Conservation (phyloP, 192 early-diverging fungal species). For the Mortierella hygrophila region DNA sequence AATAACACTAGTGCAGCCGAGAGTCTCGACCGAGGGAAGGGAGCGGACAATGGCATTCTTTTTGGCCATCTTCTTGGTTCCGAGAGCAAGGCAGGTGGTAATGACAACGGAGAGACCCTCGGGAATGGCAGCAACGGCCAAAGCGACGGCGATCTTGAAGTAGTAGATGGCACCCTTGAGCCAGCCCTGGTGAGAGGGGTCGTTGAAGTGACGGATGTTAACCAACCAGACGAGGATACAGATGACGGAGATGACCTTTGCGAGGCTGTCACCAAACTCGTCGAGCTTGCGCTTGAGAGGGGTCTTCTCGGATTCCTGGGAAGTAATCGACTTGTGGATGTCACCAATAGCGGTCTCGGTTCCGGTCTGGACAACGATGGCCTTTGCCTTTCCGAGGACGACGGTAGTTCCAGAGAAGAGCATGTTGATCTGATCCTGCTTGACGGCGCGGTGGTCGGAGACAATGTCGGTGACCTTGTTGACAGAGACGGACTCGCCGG, state of each 20-base stretch:
- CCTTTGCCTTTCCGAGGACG: slow-evolving; percentile 89
- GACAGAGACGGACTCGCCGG: slow-evolving; percentile 95
- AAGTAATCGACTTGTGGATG: slow-evolving; percentile 90
- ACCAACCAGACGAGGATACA: slow-evolving; percentile 98
- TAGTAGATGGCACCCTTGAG: slow-evolving; percentile 96
- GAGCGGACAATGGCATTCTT: slow-evolving; percentile 96
- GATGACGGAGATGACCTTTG: slow-evolving; percentile 87
- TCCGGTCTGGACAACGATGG: slow-evolving; percentile 93
- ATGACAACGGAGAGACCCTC: slow-evolving; percentile 99
- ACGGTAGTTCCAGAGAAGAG: slow-evolving; percentile 98
- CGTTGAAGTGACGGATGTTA: slow-evolving; percentile 97
- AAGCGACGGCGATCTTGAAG: slow-evolving; percentile 99
- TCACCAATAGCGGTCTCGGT: slow-evolving; percentile 92
- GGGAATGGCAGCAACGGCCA: slow-evolving; percentile 99
- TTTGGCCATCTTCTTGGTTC: slow-evolving; percentile 97
- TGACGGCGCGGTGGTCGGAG: slow-evolving; percentile 80
- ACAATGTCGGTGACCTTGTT: slow-evolving; percentile 79
- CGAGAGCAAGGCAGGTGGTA: slow-evolving; percentile 97
- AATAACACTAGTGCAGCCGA: slow-evolving; percentile 97
- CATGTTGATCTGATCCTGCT: slow-evolving; percentile 98
- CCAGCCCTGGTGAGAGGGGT: slow-evolving; percentile 91
- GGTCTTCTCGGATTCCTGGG: slow-evolving; percentile 91
- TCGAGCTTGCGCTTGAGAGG: slow-evolving; percentile 96
- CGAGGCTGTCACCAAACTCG: slow-evolving; percentile 93
- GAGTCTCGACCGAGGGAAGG: slow-evolving; percentile 93